phyloP scores from a whole-genome alignment of 768 basidiomycete genomes.

The Agaricus subrufescens region DNA sequence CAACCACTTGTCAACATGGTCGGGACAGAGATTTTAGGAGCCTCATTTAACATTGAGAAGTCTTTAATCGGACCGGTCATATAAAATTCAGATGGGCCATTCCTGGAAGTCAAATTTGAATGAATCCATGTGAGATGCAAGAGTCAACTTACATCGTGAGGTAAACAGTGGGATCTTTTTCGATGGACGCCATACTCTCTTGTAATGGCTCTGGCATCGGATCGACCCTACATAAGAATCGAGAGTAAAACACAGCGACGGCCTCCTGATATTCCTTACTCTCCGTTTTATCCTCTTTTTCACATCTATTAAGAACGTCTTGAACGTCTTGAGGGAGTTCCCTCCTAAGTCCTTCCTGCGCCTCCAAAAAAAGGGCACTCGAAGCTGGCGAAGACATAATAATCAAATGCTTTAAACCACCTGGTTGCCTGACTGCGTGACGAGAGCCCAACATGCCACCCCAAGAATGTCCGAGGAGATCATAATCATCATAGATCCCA shows the following conservation, averaged over 20 bases:
- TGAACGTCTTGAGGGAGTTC: slow-evolving; percentile 36
- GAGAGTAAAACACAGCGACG: slow-evolving; percentile 34
- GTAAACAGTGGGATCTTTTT: slow-evolving; percentile 44
- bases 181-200: slow-evolving; percentile 25
- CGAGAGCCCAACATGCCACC: slow-evolving; percentile 47
- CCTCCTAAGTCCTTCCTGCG: slow-evolving; percentile 12
- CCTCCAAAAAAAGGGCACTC: slow-evolving; percentile 32
- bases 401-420: slow-evolving; percentile 41
- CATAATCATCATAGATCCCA: slow-evolving; percentile 36
- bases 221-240: slow-evolving; percentile 37
- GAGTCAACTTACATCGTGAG: slow-evolving; percentile 35
- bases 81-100: slow-evolving; percentile 35
- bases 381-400: slow-evolving; percentile 41
- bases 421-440: slow-evolving; percentile 32
- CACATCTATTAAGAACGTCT: slow-evolving; percentile 37
- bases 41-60: slow-evolving; percentile 41
- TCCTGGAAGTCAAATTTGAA: slow-evolving; percentile 19
- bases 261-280: slow-evolving; percentile 41
- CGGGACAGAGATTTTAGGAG: slow-evolving; percentile 35
- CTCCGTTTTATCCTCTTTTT: slow-evolving; percentile 37
- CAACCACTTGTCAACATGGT: slow-evolving; percentile 38
- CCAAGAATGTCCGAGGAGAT: slow-evolving; percentile 48
- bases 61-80: slow-evolving; percentile 34
- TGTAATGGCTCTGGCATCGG: slow-evolving; percentile 39
- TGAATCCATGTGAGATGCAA: not conserved